A percentile compares a stretch with the other conserved stretches of the same genome.
Conservation (phyloP, 208 protist species). For the Strigomonas galati region DNA sequence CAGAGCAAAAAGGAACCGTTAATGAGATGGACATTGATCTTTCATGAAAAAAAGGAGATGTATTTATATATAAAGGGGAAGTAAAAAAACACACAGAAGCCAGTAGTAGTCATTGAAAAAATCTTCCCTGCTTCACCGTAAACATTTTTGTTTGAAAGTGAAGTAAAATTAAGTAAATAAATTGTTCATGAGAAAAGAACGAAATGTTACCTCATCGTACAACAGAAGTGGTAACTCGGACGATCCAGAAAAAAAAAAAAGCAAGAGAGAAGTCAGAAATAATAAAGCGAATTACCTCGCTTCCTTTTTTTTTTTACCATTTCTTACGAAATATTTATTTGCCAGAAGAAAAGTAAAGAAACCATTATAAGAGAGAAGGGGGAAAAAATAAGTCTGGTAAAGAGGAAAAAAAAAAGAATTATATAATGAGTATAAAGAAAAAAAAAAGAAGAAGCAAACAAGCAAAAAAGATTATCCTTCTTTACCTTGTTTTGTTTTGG, state of each 20-base stretch:
- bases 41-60: background rate
- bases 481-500: too few species aligned
- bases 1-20: too few species aligned
- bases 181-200: background rate
- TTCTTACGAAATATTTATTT: background rate
- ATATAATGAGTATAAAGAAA: conserved; percentile 8
- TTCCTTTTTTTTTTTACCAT: too few species aligned
- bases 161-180: background rate
- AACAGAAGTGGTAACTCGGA: too few species aligned
- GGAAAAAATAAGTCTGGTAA: conserved; percentile 8
- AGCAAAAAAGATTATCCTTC: too few species aligned
- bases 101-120: background rate
- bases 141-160: background rate
- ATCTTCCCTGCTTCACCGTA: background rate
- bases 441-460: conserved; percentile 3
- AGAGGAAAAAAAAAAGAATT: background rate
- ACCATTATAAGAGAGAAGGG: conserved; percentile 5
- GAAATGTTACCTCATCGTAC: too few species aligned
- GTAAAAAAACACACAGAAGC: background rate
- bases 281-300: too few species aligned
- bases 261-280: background rate
- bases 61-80: conserved; percentile 10
- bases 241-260: background rate
- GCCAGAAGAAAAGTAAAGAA: conserved; percentile 11
- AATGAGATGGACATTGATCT: background rate